Conservation (phyloP, 2,329 filamentous ascomycete species). For the Sporothrix phasma region DNA sequence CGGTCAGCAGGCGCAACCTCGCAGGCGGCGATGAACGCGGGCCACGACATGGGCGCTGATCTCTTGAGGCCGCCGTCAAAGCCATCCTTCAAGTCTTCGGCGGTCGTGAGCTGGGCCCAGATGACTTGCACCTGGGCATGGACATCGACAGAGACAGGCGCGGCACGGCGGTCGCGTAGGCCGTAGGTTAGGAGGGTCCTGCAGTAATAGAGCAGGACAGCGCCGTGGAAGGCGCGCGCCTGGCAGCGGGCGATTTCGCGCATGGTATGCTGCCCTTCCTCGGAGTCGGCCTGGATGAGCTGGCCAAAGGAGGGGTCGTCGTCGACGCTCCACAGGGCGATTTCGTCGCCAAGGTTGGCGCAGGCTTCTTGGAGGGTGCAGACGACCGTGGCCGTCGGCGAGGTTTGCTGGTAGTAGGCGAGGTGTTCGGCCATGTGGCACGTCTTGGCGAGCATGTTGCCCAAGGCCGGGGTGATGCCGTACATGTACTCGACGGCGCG, state of each 20-base stretch:
- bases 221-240: neutral
- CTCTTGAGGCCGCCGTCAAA: neutral
- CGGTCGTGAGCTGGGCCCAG: neutral
- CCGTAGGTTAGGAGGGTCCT: neutral
- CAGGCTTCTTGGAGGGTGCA: neutral
- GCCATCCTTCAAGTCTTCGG: constrained; percentile 11
- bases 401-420: neutral
- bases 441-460: constrained; percentile 10
- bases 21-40: constrained; percentile 11
- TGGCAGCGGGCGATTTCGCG: neutral
- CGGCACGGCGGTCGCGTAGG: neutral
- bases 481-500: constrained; percentile 12
- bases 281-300: neutral
- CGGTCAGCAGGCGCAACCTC: neutral
- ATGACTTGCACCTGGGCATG: neutral
- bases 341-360: neutral
- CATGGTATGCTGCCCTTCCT: neutral
- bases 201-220: neutral
- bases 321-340: constrained; percentile 3
- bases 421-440: constrained; percentile 11
- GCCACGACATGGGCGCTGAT: constrained; percentile 14
- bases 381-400: neutral
- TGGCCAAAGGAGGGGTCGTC: neutral
- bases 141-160: neutral
- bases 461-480: constrained; percentile 10